Percentiles rank a stretch among this genome's conserved stretches.
Evolutionary conservation across 306 rosid genomes (phyloP).

Genomic region (Rubus parviflorus): DNA sequence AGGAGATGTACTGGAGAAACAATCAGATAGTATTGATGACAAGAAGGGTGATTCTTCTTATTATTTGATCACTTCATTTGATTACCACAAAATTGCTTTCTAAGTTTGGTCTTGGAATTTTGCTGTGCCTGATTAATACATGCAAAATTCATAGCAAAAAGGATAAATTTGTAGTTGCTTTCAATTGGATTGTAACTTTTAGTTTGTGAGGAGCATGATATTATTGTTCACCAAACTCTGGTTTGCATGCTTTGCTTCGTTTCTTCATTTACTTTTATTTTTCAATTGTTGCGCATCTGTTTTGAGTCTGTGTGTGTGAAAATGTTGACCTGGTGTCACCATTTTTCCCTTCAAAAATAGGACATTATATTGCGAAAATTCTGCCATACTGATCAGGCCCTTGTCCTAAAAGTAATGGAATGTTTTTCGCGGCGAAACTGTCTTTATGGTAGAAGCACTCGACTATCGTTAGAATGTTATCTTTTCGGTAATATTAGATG

Average conservation of each 20-base stretch:
- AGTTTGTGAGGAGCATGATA: neutral
- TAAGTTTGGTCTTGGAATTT: slow-evolving; percentile 14
- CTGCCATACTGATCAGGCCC: too few species aligned
- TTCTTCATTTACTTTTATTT: neutral
- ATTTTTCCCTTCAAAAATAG: too few species aligned
- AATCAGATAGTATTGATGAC: slow-evolving; percentile 33
- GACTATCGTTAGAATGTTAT: too few species aligned
- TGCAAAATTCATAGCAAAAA: neutral
- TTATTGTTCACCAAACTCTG: neutral
- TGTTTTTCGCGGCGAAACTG: too few species aligned
- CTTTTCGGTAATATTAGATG: too few species aligned
- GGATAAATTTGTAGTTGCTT: neutral
- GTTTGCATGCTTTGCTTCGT: neutral
- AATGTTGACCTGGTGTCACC: too few species aligned
- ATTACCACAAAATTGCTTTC: neutral
- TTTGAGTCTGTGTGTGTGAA: too few species aligned
- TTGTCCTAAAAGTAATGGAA: too few species aligned
- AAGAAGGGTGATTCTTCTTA: slow-evolving; percentile 39
- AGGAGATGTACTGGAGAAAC: slow-evolving; percentile 55
- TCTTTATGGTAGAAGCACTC: too few species aligned
- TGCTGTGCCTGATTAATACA: slow-evolving; percentile 5
- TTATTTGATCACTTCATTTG: slow-evolving; percentile 8
- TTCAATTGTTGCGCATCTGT: too few species aligned
- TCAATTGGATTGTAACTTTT: neutral
- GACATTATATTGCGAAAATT: too few species aligned